Evolutionary conservation across 257 asterid genomes (phyloP).

Genomic region (Agastache rugosa): DNA sequence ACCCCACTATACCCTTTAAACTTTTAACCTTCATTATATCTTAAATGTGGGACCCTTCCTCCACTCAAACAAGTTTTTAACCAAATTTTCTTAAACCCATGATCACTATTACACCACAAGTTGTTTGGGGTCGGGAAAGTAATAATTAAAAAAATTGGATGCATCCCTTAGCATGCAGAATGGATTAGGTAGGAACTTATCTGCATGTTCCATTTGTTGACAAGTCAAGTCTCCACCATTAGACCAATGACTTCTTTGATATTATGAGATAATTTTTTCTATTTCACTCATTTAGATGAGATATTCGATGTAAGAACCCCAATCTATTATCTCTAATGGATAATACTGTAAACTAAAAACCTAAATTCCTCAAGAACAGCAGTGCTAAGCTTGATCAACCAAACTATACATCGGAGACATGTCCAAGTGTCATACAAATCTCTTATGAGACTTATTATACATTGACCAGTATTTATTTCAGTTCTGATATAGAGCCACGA

Average conservation of each 20-base stretch:
- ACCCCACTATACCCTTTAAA: too few species aligned
- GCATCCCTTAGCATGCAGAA: slow-evolving; percentile 27
- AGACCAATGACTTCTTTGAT: not conserved
- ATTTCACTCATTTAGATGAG: slow-evolving; percentile 1
- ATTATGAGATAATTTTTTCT: slow-evolving; percentile 3
- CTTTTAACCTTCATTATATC: too few species aligned
- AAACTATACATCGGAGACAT: not conserved
- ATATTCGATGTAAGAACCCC: slow-evolving; percentile 23
- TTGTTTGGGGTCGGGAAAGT: too few species aligned
- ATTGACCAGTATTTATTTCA: slow-evolving; percentile 20
- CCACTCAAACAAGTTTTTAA: too few species aligned
- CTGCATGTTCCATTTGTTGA: slow-evolving; percentile 8
- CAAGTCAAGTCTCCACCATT: slow-evolving; percentile 27
- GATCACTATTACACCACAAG: too few species aligned
- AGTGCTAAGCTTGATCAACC: not conserved
- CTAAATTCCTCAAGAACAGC: slow-evolving; percentile 4
- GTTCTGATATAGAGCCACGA: slow-evolving; percentile 22
- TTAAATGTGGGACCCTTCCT: too few species aligned
- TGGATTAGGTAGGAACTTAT: slow-evolving; percentile 17
- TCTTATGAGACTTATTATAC: slow-evolving; percentile 10
- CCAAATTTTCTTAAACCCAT: too few species aligned
- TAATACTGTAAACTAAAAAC: slow-evolving; percentile 1
- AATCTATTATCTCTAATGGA: not conserved
- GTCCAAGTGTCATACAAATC: slow-evolving; percentile 1
- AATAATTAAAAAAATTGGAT: not conserved